These are phyloP conservation scores for Straminergon stramineum DNA, from an alignment of 225 moss, liverwort and hornwort species.

Conservation along the genomic window DNA sequence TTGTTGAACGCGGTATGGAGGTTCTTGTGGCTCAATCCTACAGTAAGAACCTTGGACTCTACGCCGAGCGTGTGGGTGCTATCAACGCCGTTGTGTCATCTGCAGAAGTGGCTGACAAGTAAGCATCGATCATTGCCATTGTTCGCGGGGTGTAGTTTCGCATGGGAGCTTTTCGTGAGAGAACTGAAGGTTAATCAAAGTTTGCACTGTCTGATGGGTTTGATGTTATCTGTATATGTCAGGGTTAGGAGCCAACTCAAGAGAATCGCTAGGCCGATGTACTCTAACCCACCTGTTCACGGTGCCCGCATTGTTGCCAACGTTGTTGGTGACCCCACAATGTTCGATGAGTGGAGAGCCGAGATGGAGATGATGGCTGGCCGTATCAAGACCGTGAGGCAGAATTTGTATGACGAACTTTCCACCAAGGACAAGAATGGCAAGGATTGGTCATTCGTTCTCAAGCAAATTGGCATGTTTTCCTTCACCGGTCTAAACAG, in stretches of 20 bases:
- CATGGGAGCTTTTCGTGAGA: not conserved
- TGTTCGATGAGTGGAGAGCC: constrained; percentile 95
- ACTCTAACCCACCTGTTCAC: constrained; percentile 94
- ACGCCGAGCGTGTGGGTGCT: constrained; percentile 93
- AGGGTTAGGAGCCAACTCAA: constrained; percentile 96
- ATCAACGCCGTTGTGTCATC: constrained; percentile 78
- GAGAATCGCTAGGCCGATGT: constrained; percentile 86
- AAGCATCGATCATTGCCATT: not conserved
- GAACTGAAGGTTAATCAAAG: not conserved
- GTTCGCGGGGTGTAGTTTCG: not conserved
- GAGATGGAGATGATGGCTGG: constrained; percentile 98
- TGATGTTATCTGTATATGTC: not conserved
- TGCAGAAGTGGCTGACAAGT: constrained; percentile 67
- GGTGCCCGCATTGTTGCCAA: constrained; percentile 93
- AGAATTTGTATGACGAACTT: constrained; percentile 65
- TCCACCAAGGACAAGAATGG: constrained; percentile 66
- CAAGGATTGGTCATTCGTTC: constrained; percentile 92
- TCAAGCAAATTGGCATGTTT: constrained; percentile 99
- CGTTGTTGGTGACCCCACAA: constrained; percentile 70
- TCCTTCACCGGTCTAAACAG: constrained; percentile 91
- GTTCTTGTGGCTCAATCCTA: constrained; percentile 91
- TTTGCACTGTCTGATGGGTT: not conserved
- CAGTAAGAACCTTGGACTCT: constrained; percentile 95
- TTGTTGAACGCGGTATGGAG: constrained; percentile 74
- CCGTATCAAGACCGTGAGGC: constrained; percentile 86